Evolutionary conservation across 805 yeast genomes (phyloP).

Genomic region (Yarrowia phangngaensis): DNA sequence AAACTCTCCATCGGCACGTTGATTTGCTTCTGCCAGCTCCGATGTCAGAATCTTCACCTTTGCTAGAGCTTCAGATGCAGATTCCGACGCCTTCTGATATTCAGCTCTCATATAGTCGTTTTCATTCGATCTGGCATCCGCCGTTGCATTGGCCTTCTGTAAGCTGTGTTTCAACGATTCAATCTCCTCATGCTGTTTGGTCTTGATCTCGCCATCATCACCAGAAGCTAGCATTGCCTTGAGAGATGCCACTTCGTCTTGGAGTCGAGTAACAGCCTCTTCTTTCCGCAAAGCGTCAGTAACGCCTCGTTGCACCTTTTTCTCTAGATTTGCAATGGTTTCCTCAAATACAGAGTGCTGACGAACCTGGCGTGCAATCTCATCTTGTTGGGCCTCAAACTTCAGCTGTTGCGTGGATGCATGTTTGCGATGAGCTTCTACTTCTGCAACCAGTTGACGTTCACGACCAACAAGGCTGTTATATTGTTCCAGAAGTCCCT

Average conservation of each 20-base stretch:
- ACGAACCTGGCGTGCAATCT: slow-evolving; percentile 46
- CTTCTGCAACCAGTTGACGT: slow-evolving; percentile 42
- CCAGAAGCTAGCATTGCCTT: slow-evolving; percentile 33
- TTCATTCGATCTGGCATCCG: slow-evolving; percentile 53
- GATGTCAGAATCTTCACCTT: slow-evolving; percentile 37
- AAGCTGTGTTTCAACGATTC: slow-evolving; percentile 49
- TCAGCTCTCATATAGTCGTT: slow-evolving; percentile 49
- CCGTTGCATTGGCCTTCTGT: slow-evolving; percentile 43
- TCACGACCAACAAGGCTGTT: slow-evolving; percentile 11
- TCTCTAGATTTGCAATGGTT: slow-evolving; percentile 31
- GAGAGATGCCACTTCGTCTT: slow-evolving; percentile 36
- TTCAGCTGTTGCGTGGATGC: slow-evolving; percentile 45
- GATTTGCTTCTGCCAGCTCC: slow-evolving; percentile 31
- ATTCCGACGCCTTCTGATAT: slow-evolving; percentile 36
- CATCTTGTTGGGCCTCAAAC: slow-evolving; percentile 44
- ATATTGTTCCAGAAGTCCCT: slow-evolving; percentile 18
- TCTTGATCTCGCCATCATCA: slow-evolving; percentile 33
- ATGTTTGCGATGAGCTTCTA: slow-evolving; percentile 45
- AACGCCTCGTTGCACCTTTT: slow-evolving; percentile 33
- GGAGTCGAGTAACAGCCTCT: slow-evolving; percentile 36
- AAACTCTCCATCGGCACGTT: slow-evolving; percentile 34
- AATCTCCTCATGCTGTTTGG: slow-evolving; percentile 44
- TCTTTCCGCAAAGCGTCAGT: slow-evolving; percentile 31
- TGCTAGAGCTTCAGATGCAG: slow-evolving; percentile 35
- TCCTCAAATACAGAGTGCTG: slow-evolving; percentile 45